These are phyloP conservation scores for Paecilomyces sp. DNA, from an alignment of 2,329 filamentous ascomycete genomes.

Conservation along the genomic window DNA sequence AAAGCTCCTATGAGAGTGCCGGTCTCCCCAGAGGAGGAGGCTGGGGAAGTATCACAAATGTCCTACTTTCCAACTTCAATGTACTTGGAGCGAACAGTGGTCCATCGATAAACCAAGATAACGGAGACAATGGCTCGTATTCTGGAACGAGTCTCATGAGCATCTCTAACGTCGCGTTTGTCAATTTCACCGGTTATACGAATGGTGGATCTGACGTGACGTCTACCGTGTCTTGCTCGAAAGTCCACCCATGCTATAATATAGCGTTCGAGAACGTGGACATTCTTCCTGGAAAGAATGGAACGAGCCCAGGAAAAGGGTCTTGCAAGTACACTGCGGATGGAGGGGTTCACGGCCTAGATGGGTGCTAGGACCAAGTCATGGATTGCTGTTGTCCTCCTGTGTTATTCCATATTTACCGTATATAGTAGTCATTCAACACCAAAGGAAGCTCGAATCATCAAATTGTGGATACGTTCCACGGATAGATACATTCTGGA, in stretches of 20 bases:
- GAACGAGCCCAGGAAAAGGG: conserved; percentile 22
- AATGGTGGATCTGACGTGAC: conserved; percentile 25
- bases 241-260: conserved; percentile 44
- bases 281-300: conserved; percentile 24
- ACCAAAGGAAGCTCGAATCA: background rate
- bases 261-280: conserved; percentile 40
- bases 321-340: conserved; percentile 30
- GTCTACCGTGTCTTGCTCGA: conserved; percentile 42
- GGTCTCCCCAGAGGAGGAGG: conserved; percentile 45
- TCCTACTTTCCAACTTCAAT: conserved; percentile 47
- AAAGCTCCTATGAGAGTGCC: conserved; percentile 43
- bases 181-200: conserved; percentile 46
- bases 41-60: conserved; percentile 47
- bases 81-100: conserved; percentile 40
- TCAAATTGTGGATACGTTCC: too few species aligned
- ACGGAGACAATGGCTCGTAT: conserved; percentile 44
- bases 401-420: background rate
- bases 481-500: too few species aligned
- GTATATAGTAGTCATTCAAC: background rate
- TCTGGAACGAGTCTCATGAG: conserved; percentile 45
- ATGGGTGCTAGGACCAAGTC: conserved; percentile 9
- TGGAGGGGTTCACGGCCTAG: conserved; percentile 33
- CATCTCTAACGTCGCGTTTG: conserved; percentile 43
- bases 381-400: background rate
- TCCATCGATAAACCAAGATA: conserved; percentile 41